Conservation (phyloP, 202 grass and related monocot species). For the Setaria italica region DNA sequence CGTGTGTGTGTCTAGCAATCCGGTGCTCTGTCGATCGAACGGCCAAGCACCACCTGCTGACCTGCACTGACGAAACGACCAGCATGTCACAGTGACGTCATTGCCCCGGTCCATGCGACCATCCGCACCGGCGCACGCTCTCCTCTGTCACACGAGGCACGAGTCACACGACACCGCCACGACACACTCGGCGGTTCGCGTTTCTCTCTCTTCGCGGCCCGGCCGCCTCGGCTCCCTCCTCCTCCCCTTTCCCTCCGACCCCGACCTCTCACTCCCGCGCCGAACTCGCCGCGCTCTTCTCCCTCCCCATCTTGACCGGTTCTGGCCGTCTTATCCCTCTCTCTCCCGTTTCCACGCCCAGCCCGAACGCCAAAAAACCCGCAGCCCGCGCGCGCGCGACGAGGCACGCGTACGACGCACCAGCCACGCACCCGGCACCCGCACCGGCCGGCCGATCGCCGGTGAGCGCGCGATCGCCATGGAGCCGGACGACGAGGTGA, state of each 20-base stretch:
- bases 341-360: constrained; percentile 25
- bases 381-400: background rate
- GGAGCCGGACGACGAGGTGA: constrained; percentile 62
- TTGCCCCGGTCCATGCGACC: background rate
- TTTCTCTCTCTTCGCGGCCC: constrained; percentile 2
- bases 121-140: too few species aligned
- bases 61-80: too few species aligned
- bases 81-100: too few species aligned
- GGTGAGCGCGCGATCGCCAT: constrained; percentile 44
- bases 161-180: too few species aligned
- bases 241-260: constrained; percentile 1
- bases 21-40: too few species aligned
- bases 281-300: constrained; percentile 49
- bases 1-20: too few species aligned
- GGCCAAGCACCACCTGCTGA: too few species aligned
- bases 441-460: constrained; percentile 14
- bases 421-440: background rate
- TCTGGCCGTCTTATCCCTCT: constrained; percentile 51
- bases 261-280: constrained; percentile 42
- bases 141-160: background rate
- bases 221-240: constrained; percentile 24
- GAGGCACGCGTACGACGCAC: too few species aligned
- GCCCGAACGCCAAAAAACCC: background rate
- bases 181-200: background rate
- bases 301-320: constrained; percentile 51